Conservation (phyloP, 1,139 yeast genomes). For the Meyerozyma guilliermondii region DNA sequence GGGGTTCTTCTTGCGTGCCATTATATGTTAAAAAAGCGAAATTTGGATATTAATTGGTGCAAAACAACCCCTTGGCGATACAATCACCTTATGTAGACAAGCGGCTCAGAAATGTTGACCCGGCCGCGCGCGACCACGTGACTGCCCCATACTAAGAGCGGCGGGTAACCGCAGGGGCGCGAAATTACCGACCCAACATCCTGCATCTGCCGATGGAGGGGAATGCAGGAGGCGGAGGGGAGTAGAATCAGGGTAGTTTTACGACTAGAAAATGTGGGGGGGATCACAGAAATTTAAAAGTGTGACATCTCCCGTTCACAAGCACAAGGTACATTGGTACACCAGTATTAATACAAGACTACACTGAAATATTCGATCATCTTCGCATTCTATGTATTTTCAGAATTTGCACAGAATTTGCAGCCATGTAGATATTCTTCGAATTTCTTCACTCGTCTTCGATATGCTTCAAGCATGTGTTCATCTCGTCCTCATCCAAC, state of each 20-base stretch:
- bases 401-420: too few relatives aligned
- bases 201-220: neutral
- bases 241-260: too few relatives aligned
- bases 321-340: too few relatives aligned
- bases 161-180: neutral
- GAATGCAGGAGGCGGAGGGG: neutral
- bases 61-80: neutral
- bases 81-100: neutral
- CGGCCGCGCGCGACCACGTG: neutral
- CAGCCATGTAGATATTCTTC: conserved; percentile 1
- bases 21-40: neutral
- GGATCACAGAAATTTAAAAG: too few relatives aligned
- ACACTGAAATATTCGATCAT: too few relatives aligned
- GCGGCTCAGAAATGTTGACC: conserved; percentile 1
- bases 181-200: neutral
- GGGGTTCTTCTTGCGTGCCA: conserved; percentile 10
- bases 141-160: neutral
- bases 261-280: too few relatives aligned
- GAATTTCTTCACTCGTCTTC: conserved; percentile 4
- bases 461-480: conserved; percentile 19
- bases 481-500: conserved; percentile 75
- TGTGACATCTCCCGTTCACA: too few relatives aligned
- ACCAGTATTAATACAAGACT: too few relatives aligned
- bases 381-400: too few relatives aligned
- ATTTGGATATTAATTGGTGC: neutral